These are phyloP conservation scores for Neofusicoccum laricinum DNA, from an alignment of 2,329 filamentous ascomycete species.

Conservation along the genomic window DNA sequence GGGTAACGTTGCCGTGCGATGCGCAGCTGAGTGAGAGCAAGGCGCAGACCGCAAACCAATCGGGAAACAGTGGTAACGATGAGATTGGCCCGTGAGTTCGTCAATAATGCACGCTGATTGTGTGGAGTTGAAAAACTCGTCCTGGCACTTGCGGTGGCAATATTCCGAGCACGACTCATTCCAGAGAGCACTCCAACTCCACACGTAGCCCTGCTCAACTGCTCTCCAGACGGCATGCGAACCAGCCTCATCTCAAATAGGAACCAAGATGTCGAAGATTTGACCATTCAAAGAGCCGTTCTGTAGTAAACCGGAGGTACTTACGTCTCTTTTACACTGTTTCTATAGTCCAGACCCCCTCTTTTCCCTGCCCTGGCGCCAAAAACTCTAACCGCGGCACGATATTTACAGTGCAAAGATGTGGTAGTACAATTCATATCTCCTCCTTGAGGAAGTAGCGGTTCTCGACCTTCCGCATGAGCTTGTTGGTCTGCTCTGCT, in stretches of 20 bases:
- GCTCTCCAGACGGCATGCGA: too few species aligned
- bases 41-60: background rate
- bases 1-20: background rate
- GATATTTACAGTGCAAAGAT: slow-evolving; percentile 4
- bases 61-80: background rate
- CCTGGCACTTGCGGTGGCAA: too few species aligned
- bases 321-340: background rate
- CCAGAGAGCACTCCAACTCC: background rate
- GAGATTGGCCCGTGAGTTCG: background rate
- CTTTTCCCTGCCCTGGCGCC: background rate
- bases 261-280: background rate
- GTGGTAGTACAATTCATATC: slow-evolving; percentile 44
- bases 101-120: too few species aligned
- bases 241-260: background rate
- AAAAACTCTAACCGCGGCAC: background rate
- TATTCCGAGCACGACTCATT: background rate
- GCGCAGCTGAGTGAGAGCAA: background rate
- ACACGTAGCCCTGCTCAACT: background rate
- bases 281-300: background rate
- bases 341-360: background rate
- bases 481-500: slow-evolving; percentile 95
- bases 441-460: slow-evolving; percentile 49
- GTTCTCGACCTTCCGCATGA: slow-evolving; percentile 76
- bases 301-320: background rate
- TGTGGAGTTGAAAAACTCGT: too few species aligned